phyloP scores from a whole-genome alignment of 2,329 filamentous ascomycete genomes.

The Akanthomyces muscarius region DNA sequence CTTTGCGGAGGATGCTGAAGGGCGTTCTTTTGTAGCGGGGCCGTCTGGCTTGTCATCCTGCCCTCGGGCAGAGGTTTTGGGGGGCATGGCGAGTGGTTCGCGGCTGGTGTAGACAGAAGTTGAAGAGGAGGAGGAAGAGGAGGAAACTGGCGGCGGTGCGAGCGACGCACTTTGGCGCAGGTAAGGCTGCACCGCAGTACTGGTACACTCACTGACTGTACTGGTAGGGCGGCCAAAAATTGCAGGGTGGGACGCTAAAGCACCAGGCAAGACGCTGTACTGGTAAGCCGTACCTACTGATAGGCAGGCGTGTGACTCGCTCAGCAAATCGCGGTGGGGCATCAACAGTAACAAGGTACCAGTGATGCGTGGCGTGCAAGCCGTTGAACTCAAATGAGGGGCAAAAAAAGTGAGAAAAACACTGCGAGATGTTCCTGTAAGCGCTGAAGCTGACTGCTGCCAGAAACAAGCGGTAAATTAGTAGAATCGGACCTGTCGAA shows the following conservation, averaged over 20 bases:
- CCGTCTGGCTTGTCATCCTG: conserved; percentile 45
- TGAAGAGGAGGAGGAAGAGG: not conserved
- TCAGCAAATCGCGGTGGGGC: not conserved
- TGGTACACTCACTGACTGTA: no score
- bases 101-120: not conserved
- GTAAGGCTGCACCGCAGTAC: no score
- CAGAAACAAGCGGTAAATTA: no score
- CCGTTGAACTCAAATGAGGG: no score
- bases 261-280: not conserved
- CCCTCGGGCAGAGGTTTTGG: conserved; percentile 44
- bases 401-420: not conserved
- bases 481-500: no score
- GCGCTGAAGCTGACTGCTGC: no score
- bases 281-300: not conserved
- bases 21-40: conserved; percentile 42
- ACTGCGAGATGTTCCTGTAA: no score
- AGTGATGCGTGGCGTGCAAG: no score
- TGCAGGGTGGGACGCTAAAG: not conserved
- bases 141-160: not conserved
- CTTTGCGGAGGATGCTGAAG: conserved; percentile 46
- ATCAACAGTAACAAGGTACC: not conserved
- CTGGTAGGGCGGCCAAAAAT: not conserved
- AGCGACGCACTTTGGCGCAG: no score
- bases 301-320: not conserved
- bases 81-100: conserved; percentile 35